Evolutionary conservation across 495 filamentous ascomycete genomes (phyloP).

Genomic region (Emericellopsis terricola): DNA sequence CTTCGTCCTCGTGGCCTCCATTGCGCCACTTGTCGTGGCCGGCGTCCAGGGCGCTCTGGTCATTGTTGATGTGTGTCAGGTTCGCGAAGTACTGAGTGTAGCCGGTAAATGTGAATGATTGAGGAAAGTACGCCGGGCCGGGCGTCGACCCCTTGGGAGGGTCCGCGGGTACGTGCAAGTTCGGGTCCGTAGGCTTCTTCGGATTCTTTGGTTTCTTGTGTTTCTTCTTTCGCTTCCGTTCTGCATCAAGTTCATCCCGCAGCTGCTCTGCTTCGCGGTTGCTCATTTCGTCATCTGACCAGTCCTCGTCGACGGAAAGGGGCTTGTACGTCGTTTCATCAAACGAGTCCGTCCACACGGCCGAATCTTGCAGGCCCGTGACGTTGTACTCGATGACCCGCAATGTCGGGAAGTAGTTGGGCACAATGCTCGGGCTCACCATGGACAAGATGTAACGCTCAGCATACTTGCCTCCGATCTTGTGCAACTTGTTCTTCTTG

Average conservation of each 20-base stretch:
- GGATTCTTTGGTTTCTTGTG: constrained; percentile 32
- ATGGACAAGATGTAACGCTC: constrained; percentile 71
- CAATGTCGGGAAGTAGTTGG: constrained; percentile 81
- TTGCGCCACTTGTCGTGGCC: constrained; percentile 19
- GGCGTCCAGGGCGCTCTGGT: constrained; percentile 16
- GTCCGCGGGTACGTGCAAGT: constrained; percentile 46
- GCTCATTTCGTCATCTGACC: constrained; percentile 8
- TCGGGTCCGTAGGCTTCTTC: constrained; percentile 38
- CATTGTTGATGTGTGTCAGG: constrained; percentile 68
- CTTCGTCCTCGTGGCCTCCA: constrained; percentile 40
- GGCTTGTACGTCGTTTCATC: background rate
- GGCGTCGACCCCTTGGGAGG: constrained; percentile 60
- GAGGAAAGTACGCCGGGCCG: constrained; percentile 81
- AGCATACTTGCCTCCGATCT: constrained; percentile 61
- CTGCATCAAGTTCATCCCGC: background rate
- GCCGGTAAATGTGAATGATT: constrained; percentile 53
- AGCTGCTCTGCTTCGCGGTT: background rate
- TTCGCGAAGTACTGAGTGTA: constrained; percentile 92
- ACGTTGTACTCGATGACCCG: constrained; percentile 88
- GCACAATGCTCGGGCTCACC: constrained; percentile 73
- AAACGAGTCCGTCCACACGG: constrained; percentile 23
- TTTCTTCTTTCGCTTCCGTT: constrained; percentile 18
- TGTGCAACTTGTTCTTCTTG: constrained; percentile 36
- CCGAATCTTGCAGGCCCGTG: constrained; percentile 45
- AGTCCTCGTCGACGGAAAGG: constrained; percentile 3